Percentiles rank a stretch among this genome's conserved stretches.
These are phyloP conservation scores for Neurospora sp. DNA, from an alignment of 495 filamentous ascomycete genomes.

Conservation along the genomic window DNA sequence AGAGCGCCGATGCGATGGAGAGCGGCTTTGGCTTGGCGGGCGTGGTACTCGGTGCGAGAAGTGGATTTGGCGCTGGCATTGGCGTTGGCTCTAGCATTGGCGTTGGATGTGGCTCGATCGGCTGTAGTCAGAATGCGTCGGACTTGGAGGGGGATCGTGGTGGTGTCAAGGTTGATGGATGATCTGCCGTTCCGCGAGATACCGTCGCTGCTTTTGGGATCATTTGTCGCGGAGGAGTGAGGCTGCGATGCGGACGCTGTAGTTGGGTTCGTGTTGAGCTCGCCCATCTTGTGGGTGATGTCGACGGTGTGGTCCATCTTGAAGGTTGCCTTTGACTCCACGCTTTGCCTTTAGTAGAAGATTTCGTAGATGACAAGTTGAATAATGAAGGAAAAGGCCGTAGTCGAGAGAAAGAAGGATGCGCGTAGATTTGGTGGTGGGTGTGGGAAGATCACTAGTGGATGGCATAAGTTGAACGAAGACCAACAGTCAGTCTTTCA, in stretches of 20 bases:
- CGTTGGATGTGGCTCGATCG: background rate
- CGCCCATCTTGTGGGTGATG: background rate
- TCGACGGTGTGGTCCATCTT: background rate
- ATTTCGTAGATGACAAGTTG: background rate
- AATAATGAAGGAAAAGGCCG: background rate
- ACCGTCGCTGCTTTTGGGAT: background rate
- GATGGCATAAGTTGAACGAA: background rate
- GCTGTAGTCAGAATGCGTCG: background rate
- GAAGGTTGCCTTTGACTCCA: background rate
- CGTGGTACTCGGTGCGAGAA: background rate
- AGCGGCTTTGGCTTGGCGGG: background rate
- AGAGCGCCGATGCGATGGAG: background rate
- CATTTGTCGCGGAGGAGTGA: background rate
- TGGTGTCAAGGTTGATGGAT: too few relatives aligned
- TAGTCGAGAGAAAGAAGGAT: background rate
- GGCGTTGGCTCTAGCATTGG: background rate
- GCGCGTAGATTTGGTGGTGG: background rate
- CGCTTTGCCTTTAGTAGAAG: background rate
- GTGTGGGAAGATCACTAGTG: background rate
- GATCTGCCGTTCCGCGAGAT: background rate
- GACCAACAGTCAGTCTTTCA: background rate
- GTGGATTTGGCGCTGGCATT: background rate
- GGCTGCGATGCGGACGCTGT: background rate
- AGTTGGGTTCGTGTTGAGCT: background rate
- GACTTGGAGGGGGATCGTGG: background rate